These are phyloP conservation scores for Exsudoporus frostii DNA, from an alignment of 768 basidiomycete species.

Conservation along the genomic window DNA sequence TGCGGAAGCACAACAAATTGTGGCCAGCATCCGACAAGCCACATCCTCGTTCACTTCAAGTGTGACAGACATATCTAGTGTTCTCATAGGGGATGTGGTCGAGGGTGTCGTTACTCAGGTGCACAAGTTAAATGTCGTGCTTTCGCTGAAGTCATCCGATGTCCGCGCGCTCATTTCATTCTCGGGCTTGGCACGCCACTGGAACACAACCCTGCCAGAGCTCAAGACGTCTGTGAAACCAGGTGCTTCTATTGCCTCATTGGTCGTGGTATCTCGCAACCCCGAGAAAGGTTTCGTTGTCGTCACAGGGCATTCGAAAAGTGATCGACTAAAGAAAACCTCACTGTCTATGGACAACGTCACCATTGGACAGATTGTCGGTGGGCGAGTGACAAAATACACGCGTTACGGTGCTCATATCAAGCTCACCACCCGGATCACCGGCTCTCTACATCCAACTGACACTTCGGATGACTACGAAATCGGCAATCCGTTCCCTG, in stretches of 20 bases:
- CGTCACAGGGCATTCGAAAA: slow-evolving; percentile 71
- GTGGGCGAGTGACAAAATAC: slow-evolving; percentile 78
- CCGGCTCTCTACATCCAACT: slow-evolving; percentile 77
- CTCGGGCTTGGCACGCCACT: slow-evolving; percentile 81
- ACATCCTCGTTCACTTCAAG: slow-evolving; percentile 45
- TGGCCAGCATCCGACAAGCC: slow-evolving; percentile 87
- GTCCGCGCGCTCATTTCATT: slow-evolving; percentile 83
- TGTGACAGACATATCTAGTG: slow-evolving; percentile 60
- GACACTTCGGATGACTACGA: slow-evolving; percentile 82
- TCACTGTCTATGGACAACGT: slow-evolving; percentile 65
- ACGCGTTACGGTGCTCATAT: slow-evolving; percentile 69
- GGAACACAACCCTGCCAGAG: slow-evolving; percentile 61
- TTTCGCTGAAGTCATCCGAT: slow-evolving; percentile 67
- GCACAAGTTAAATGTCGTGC: slow-evolving; percentile 79
- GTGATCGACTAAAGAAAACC: slow-evolving; percentile 45
- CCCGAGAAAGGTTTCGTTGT: slow-evolving; percentile 83
- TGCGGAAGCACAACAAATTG: slow-evolving; percentile 56
- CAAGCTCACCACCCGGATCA: slow-evolving; percentile 68
- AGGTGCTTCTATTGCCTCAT: slow-evolving; percentile 68
- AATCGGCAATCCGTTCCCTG: slow-evolving; percentile 50
- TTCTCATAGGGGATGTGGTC: slow-evolving; percentile 75
- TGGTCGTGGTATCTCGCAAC: slow-evolving; percentile 89
- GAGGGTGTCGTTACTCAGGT: slow-evolving; percentile 73
- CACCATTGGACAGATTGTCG: slow-evolving; percentile 67
- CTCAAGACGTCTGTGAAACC: slow-evolving; percentile 58